A percentile compares a stretch with the other conserved stretches of the same genome.
These are phyloP conservation scores for Phytopythium oedochilum DNA, from an alignment of 352 stramenopile species.

Conservation along the genomic window DNA sequence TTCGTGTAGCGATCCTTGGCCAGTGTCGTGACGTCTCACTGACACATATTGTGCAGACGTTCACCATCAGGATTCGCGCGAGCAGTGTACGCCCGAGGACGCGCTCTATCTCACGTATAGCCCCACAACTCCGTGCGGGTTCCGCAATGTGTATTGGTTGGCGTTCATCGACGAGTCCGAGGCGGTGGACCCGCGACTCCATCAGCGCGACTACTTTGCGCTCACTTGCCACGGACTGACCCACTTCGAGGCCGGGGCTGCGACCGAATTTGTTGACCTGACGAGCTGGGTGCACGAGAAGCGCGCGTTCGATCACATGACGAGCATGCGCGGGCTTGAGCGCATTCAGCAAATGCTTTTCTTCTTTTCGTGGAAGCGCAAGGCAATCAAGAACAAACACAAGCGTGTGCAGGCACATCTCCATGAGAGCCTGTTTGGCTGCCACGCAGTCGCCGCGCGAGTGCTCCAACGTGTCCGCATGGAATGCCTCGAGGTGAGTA, in stretches of 20 bases:
- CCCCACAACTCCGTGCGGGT: conserved; percentile 40
- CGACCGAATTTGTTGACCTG: conserved; percentile 51
- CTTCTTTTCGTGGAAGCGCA: conserved; percentile 71
- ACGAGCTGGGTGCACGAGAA: conserved; percentile 62
- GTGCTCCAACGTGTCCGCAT: conserved; percentile 30
- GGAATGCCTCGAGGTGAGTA: conserved; percentile 19
- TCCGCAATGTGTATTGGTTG: conserved; percentile 68
- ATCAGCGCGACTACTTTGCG: conserved; percentile 42
- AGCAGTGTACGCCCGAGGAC: conserved; percentile 36
- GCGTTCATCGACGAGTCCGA: conserved; percentile 33
- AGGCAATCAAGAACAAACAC: conserved; percentile 36
- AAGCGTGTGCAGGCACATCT: conserved; percentile 29
- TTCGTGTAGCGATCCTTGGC: conserved; percentile 1
- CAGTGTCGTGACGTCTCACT: background rate
- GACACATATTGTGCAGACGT: conserved; percentile 8
- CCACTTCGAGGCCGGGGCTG: conserved; percentile 30
- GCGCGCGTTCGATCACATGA: conserved; percentile 69
- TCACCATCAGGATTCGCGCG: conserved; percentile 4
- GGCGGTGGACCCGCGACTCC: conserved; percentile 12
- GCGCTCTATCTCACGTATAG: conserved; percentile 48
- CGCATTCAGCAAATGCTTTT: conserved; percentile 71
- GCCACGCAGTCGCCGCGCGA: conserved; percentile 24
- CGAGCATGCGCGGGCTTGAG: conserved; percentile 48
- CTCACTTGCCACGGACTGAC: conserved; percentile 55
- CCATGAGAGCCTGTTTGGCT: conserved; percentile 45